Base-by-base conservation (phyloP, 768 basidiomycete species). In the Panaeolus cyanescens region DNA sequence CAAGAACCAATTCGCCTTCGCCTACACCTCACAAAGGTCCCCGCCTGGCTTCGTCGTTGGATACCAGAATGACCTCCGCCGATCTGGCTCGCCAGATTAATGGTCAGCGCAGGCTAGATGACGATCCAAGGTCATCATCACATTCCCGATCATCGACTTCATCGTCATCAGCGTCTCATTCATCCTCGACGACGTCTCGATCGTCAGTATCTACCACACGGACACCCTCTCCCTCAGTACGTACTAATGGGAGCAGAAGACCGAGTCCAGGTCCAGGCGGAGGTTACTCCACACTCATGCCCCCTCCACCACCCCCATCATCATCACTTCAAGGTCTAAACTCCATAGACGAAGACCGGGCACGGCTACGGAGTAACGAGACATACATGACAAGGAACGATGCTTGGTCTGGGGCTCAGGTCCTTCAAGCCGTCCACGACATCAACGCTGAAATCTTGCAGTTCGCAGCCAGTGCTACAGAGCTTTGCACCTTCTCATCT, bases 371-470 rank as follows among this genome's bases (percentile, higher is more conserved):
- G 60, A 84, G 85, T 67, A 72, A 78, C 59, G 91, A 92, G 69
- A 77, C 80, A 20, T 92, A 87, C 72, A 80, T 92, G 75, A 90
- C 89, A 15, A 87, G 90, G 62, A 86, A 85, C 32, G 91, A 92
- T 72, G 76, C 73, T 31, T 90, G 87, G 88, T 90, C 90, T 1
- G 91, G 91, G 12, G 86, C 89, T 1, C 89, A 91, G 70, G 81
- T 92, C 70, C 83, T 92, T 54, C 90, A 92, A 69, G 86, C 89
- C 2, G 85, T 92, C 13, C 87, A 89, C 64, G 91, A 92, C 67
- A 81, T 92, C 71, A 92, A 92, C 69, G 85, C 88, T 0, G 90
- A 92, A 72, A 88, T 92, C 61, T 80, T 90, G n/a, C 91, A 91
- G 64, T 90, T 90, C 61, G 87, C 90, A 8, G 89, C 90, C 15